These are phyloP conservation scores for Acanthochlamys bracteata DNA, from an alignment of 106 monocot genomes.

Conservation along the genomic window DNA sequence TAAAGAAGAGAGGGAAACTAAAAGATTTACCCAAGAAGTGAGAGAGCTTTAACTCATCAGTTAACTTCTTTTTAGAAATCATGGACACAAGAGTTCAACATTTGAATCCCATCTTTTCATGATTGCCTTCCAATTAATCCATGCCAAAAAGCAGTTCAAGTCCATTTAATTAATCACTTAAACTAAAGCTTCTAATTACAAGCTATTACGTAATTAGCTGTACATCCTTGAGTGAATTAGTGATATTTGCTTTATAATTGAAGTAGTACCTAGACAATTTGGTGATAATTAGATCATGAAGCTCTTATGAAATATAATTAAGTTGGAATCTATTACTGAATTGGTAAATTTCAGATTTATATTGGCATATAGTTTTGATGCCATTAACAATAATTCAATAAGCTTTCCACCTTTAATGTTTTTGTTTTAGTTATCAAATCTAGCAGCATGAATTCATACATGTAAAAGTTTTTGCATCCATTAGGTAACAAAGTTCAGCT, in stretches of 20 bases:
- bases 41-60: conserved; percentile 11
- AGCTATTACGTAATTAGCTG: too few relatives aligned
- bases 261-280: conserved; percentile 3
- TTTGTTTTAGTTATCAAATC: not conserved
- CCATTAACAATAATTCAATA: conserved; percentile 34
- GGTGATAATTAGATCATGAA: not conserved
- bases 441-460: not conserved
- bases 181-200: not conserved
- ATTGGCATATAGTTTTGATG: conserved; percentile 3
- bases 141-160: not conserved
- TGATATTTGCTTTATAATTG: too few relatives aligned
- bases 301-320: not conserved
- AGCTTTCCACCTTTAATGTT: conserved; percentile 11
- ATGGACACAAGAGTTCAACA: not conserved
- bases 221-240: too few relatives aligned
- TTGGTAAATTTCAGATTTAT: conserved; percentile 15
- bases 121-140: conserved; percentile 8
- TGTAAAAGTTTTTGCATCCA: too few relatives aligned
- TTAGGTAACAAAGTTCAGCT: too few relatives aligned
- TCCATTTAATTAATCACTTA: conserved; percentile 7
- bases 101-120: conserved; percentile 3
- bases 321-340: conserved; percentile 22
- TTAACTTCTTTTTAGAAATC: conserved; percentile 33
- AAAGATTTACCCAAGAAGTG: not conserved
- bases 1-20: conserved; percentile 11